A percentile compares a stretch with the other conserved stretches of the same genome.
These are phyloP conservation scores for Fusarium torreyae DNA, from an alignment of 2,329 filamentous ascomycete species.

Conservation along the genomic window DNA sequence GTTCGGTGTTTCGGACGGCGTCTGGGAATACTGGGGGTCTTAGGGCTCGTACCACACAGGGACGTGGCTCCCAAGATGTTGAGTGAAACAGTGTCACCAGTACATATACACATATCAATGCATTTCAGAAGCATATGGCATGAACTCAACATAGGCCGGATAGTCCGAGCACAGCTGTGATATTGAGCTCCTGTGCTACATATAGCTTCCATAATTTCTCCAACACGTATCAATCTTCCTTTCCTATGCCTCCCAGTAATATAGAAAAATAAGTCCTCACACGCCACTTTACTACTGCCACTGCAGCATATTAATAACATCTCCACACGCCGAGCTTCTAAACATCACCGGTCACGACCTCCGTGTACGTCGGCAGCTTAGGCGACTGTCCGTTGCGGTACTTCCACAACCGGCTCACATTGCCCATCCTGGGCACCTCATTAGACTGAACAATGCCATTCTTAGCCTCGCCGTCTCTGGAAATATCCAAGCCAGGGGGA, in stretches of 20 bases:
- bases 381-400: constrained; percentile 18
- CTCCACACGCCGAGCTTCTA: neutral
- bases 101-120: neutral
- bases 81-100: constrained; percentile 12
- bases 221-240: neutral
- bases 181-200: neutral
- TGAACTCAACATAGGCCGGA: too few relatives aligned
- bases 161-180: neutral
- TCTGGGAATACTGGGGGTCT: constrained; percentile 31
- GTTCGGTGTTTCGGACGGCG: constrained; percentile 73
- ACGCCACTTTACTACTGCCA: neutral
- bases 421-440: constrained; percentile 16
- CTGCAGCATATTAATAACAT: neutral
- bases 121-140: too few relatives aligned
- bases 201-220: neutral
- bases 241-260: neutral
- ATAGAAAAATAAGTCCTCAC: neutral
- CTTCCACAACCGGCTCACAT: constrained; percentile 28
- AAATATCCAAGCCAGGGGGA: neutral
- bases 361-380: neutral
- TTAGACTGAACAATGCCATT: neutral
- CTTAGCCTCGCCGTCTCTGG: neutral
- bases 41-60: constrained; percentile 17
- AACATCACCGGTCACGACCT: neutral
- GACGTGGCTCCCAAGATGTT: constrained; percentile 7